Percentiles rank a stretch among this genome's conserved stretches.
Evolutionary conservation across 345 rosid genomes (phyloP).

Genomic region (Lepidium aucheri): DNA sequence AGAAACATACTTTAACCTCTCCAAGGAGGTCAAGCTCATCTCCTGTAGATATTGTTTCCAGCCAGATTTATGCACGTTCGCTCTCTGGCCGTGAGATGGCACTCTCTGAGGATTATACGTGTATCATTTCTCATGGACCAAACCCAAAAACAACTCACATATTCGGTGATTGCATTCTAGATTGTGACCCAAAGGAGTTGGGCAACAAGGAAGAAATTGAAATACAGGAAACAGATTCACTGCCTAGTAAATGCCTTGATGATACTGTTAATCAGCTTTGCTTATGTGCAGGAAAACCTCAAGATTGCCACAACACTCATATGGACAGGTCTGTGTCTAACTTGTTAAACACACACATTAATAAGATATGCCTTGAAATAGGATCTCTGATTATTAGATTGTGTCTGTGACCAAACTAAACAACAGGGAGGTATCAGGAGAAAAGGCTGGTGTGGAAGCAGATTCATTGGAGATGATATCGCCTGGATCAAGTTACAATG

Average conservation of each 20-base stretch:
- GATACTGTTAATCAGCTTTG: conserved; percentile 25
- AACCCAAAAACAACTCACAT: conserved; percentile 55
- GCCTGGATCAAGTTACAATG: conserved; percentile 33
- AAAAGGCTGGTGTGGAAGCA: conserved; percentile 17
- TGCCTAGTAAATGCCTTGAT: conserved; percentile 13
- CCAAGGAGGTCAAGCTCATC: conserved; percentile 33
- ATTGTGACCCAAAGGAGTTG: conserved; percentile 39
- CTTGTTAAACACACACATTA: neutral
- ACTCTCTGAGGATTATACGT: conserved; percentile 66
- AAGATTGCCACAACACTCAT: conserved; percentile 25
- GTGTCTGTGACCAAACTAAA: neutral
- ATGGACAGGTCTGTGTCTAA: conserved; percentile 28
- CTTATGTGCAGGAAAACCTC: conserved; percentile 35
- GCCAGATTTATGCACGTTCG: conserved; percentile 22
- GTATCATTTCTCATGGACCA: conserved; percentile 62
- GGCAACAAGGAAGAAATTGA: conserved; percentile 16
- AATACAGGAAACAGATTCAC: conserved; percentile 14
- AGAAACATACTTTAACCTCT: conserved; percentile 1
- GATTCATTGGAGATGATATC: conserved; percentile 24
- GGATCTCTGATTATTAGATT: neutral
- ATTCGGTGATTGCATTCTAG: conserved; percentile 49
- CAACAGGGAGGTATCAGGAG: conserved; percentile 27
- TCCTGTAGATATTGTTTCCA: conserved; percentile 31
- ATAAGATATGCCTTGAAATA: neutral
- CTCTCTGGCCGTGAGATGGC: conserved; percentile 48